Conservation (phyloP, 2,329 filamentous ascomycete genomes). For the Colletotrichum shisoi region DNA sequence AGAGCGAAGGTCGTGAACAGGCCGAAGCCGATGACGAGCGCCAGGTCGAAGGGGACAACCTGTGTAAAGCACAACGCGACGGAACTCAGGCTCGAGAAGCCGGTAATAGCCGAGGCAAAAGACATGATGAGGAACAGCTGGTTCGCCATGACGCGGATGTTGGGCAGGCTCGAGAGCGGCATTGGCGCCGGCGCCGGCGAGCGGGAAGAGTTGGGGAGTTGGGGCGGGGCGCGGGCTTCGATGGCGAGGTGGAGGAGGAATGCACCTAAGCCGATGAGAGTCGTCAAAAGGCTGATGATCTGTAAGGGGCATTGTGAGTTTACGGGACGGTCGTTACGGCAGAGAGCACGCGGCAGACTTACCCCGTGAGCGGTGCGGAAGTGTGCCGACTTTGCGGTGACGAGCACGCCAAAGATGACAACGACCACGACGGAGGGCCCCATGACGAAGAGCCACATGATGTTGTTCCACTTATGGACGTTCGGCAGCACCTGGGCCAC, state of each 20-base stretch:
- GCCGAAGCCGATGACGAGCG: conserved; percentile 42
- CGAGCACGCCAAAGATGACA: conserved; percentile 44
- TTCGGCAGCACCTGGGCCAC: conserved; percentile 42
- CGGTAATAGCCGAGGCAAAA: conserved; percentile 41
- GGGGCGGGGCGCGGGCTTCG: conserved; percentile 36
- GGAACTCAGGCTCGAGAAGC: conserved; percentile 45
- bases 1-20: conserved; percentile 42
- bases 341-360: conserved; percentile 27
- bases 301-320: conserved; percentile 20
- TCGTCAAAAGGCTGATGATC: conserved; percentile 45
- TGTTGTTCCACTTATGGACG: conserved; percentile 41
- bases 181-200: background rate
- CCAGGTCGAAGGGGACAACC: conserved; percentile 44
- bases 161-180: conserved; percentile 22
- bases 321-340: fast-evolving
- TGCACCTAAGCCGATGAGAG: conserved; percentile 43
- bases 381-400: conserved; percentile 41
- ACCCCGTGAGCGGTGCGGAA: conserved; percentile 47
- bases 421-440: conserved; percentile 43
- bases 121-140: conserved; percentile 44
- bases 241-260: conserved; percentile 42
- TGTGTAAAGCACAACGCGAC: conserved; percentile 45
- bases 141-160: conserved; percentile 41
- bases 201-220: conserved; percentile 9
- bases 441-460: conserved; percentile 44